Evolutionary conservation across 2,329 filamentous ascomycete genomes (phyloP).

Genomic region (Trichophyton benhamiae): DNA sequence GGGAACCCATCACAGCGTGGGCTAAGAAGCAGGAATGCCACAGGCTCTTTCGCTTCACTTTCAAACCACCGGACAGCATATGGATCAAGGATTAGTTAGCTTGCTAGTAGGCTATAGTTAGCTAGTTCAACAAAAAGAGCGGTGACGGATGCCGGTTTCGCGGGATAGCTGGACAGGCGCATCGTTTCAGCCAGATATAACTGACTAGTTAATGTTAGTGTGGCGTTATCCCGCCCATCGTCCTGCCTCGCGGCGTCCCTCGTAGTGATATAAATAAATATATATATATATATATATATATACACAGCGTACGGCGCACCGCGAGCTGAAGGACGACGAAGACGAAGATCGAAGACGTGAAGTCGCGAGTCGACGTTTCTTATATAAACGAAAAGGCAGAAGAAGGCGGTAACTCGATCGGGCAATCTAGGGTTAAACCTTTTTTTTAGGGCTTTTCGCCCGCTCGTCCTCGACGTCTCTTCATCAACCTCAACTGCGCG

Average conservation of each 20-base stretch:
- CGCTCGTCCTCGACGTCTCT: no score
- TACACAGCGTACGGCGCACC: neutral
- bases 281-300: neutral
- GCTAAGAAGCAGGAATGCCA: neutral
- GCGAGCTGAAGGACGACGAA: neutral
- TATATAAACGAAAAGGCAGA: no score
- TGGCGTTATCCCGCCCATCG: neutral
- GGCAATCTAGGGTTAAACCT: no score
- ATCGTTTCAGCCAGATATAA: neutral
- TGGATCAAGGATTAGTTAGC: neutral
- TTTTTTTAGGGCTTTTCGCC: no score
- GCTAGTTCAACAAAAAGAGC: slow-evolving; percentile 2
- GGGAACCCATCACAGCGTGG: slow-evolving; percentile 1
- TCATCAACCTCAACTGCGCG: no score
- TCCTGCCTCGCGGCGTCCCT: neutral
- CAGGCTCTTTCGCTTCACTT: slow-evolving; percentile 2
- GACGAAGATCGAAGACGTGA: no score
- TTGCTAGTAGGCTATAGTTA: neutral
- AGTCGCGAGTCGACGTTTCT: no score
- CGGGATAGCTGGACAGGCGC: neutral
- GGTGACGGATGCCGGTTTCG: neutral
- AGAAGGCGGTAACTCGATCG: no score
- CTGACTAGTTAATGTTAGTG: neutral
- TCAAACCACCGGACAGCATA: neutral
- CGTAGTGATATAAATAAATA: neutral